phyloP scores from a whole-genome alignment of 2,329 filamentous ascomycete genomes.

The Monilinia laxa region DNA sequence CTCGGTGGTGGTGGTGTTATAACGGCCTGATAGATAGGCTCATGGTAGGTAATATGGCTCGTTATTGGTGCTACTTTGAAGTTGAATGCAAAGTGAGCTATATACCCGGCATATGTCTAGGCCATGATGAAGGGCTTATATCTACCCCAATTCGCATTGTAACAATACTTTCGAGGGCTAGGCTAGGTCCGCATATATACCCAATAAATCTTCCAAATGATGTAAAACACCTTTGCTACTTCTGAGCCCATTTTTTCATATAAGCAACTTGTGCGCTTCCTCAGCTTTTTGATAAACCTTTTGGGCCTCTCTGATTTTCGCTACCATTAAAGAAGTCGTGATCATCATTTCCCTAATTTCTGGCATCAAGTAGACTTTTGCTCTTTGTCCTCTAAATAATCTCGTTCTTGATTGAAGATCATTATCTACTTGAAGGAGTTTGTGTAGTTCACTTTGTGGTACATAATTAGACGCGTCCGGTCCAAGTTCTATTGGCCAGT shows the following conservation, averaged over 20 bases:
- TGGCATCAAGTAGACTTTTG: background rate
- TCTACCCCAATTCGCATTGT: too few relatives aligned
- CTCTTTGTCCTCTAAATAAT: background rate
- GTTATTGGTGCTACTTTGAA: too few relatives aligned
- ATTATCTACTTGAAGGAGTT: background rate
- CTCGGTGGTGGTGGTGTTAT: too few relatives aligned
- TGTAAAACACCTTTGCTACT: too few relatives aligned
- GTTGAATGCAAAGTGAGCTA: too few relatives aligned
- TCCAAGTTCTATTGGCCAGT: background rate
- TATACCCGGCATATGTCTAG: too few relatives aligned
- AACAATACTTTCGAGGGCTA: too few relatives aligned
- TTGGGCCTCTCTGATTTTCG: background rate
- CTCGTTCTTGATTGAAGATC: background rate
- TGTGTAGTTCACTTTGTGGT: background rate
- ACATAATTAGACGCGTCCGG: background rate
- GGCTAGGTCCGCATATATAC: too few relatives aligned
- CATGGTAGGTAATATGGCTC: too few relatives aligned
- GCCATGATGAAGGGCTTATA: too few relatives aligned
- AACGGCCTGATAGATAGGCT: too few relatives aligned
- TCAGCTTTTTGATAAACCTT: background rate
- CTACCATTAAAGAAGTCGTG: background rate
- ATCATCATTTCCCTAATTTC: background rate
- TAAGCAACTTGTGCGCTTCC: background rate
- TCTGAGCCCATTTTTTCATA: background rate
- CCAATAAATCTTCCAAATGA: too few relatives aligned